These are phyloP conservation scores for Cytospora piceae DNA, from an alignment of 2,329 filamentous ascomycete species.

Conservation along the genomic window DNA sequence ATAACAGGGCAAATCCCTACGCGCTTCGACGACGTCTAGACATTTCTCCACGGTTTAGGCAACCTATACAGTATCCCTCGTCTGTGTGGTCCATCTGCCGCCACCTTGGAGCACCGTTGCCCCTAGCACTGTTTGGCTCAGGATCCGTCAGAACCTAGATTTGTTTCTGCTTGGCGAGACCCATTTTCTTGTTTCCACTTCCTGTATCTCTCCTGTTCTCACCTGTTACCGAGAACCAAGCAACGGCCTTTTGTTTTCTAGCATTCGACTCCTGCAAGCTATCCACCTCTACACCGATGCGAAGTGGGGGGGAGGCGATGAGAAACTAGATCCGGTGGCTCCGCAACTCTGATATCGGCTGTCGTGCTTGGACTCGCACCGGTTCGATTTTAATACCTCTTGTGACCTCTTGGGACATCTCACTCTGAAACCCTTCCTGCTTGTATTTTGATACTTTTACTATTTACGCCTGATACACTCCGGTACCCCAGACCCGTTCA, in stretches of 20 bases:
- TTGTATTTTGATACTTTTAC: not conserved
- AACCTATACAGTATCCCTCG: not conserved
- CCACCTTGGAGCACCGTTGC: not conserved
- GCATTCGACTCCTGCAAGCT: not conserved
- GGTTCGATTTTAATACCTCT: conserved; percentile 1
- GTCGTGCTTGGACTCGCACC: not conserved
- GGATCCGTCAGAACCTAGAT: conserved; percentile 11
- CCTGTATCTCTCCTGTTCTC: not conserved
- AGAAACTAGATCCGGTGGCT: conserved; percentile 23
- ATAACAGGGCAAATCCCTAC: not conserved
- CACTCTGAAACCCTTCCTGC: not conserved
- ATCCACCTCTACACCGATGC: conserved; percentile 9
- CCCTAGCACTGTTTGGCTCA: not conserved
- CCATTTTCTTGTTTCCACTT: conserved; percentile 9
- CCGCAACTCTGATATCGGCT: conserved; percentile 11
- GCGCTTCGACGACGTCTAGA: not conserved
- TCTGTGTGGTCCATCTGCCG: not conserved
- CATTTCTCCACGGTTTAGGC: not conserved
- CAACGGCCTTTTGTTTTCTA: not conserved
- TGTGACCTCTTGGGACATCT: not conserved
- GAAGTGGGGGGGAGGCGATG: conserved; percentile 19
- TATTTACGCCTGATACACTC: not conserved
- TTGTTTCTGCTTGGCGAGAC: not conserved
- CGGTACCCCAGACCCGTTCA: not conserved
- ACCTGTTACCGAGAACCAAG: not conserved